A percentile compares a stretch with the other conserved stretches of the same genome.
Conservation (phyloP, 2,329 filamentous ascomycete genomes). For the Fusarium falciforme region DNA sequence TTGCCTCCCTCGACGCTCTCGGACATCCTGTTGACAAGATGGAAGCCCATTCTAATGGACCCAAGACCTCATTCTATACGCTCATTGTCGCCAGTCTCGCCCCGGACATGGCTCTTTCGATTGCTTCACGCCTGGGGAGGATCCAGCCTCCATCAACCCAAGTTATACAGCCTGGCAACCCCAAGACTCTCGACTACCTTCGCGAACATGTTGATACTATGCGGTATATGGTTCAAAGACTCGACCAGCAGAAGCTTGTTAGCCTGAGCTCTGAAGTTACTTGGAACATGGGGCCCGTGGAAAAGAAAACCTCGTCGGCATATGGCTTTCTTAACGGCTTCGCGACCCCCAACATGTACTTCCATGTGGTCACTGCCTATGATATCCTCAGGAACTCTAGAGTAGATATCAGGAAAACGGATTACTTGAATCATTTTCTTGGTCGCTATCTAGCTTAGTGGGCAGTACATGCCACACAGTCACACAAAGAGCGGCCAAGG, state of each 20-base stretch:
- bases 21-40: not conserved
- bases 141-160: too few species aligned
- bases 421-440: not conserved
- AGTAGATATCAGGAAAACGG: not conserved
- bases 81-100: not conserved
- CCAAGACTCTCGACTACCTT: constrained; percentile 14
- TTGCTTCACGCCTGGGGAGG: not conserved
- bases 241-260: not conserved
- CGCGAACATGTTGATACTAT: not conserved
- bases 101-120: not conserved
- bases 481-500: not conserved
- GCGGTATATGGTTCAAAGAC: not conserved
- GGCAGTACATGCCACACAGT: not conserved
- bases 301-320: not conserved
- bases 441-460: not conserved
- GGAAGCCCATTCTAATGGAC: not conserved
- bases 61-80: not conserved
- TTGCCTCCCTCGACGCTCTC: not conserved
- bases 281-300: not conserved
- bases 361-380: not conserved
- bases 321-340: not conserved
- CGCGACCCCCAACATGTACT: not conserved
- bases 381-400: not conserved
- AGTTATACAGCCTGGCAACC: constrained; percentile 18
- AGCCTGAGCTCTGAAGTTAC: too few species aligned